Evolutionary conservation across 768 basidiomycete genomes (phyloP), one percentile per base, ranked within the genome.

Genomic region (Tulasnella sp.): DNA sequence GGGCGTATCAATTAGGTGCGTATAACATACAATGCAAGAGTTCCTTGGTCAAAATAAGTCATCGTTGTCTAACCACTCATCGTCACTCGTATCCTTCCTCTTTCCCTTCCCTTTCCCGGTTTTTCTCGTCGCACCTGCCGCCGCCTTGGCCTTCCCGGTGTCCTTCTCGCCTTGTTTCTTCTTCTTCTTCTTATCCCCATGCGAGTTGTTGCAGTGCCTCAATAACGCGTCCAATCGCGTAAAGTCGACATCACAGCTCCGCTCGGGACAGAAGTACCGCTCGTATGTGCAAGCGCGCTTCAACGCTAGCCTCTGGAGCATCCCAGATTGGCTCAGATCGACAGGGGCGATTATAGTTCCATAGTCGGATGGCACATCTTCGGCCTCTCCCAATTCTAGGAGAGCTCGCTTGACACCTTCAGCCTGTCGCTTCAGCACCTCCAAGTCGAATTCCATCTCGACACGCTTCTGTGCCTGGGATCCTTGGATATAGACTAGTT

Each of bases 201-300:
- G 61, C 32, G 45, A 43, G 27, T 62, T 34, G 49, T 52, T 49
- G 23, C 58, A 44, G 23, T 55, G 45, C 26, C 34, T 27, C 8
- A 62, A 27, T 24, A 62, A 58, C 23, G 56, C 61, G 29, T 62
- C 49, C 45, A 62, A 43, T 41, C 56, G 61, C 45, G 56, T 62
- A 24, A 62, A 49, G 26, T 62, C 56, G 49, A 59, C 50, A 51
- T 59, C 42, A 41, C 58, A 59, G 27, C 47, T 32, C 30, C 23
- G 48, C 23, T 59, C 58, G 17, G 58, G 58, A 26, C 58, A 59
- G 32, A 59, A 59, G 50, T 59, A 59, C 8, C 58, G 45, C 32
- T 59, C 58, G 42, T 21, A 59, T 27, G 58, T 59, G 21, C 19
- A 32, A 2, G 58, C 58, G 23, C 58, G 29, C 38, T 50, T 30